Base-by-base conservation (phyloP, 1,139 yeast genomes). In the Pichia terricola region DNA sequence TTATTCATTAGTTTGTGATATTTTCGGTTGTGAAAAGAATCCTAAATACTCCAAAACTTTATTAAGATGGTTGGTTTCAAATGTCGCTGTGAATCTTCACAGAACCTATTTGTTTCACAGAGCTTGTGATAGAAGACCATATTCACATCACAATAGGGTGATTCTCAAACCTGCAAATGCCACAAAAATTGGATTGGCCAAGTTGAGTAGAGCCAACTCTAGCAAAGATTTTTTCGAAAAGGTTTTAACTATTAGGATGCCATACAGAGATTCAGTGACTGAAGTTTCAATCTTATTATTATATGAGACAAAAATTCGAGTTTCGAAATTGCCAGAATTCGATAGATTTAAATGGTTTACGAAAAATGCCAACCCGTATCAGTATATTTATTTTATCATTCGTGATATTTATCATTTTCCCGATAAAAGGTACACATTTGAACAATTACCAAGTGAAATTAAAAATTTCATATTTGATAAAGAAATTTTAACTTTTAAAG, bases 361-460 rank as follows among this genome's bases (percentile, higher is more conserved):
- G 3, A 45, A 44, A 45, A 45, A 48, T 38, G 40, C 48, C 3
- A 48, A 47, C 34, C 53, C 53, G 7, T 40, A 47, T 5, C 51
- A 50, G 35, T 45, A 50, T 42, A 32, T 45, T 6, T 50, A 40
- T 37, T 47, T 47, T 30, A 41, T 50, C n/a, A 4, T 50, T 8
- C 44, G 46, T n/a, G 53, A 50, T 39, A 37, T 50, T 16, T 45
- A 44, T 35, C 44, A 38, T 11, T 45, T 37, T 27, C 53, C 53
- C n/a, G 28, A 42, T 27, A 47, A 43, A 35, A 10, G 40, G 8
- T 43, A 49, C 34, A 30, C 34, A 3, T 42, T 50, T 26, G 37
- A 38, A 10, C 28, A 42, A 26, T 28, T 49, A 9, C 52, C 53
- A 10, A 8, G 11, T n/a, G 50, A 47, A 28, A 40, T 50, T 10